Evolutionary conservation across 164 flowering plant genomes (phyloP), one percentile per base, ranked within the genome.

Genomic region (Brasenia schreberi): DNA sequence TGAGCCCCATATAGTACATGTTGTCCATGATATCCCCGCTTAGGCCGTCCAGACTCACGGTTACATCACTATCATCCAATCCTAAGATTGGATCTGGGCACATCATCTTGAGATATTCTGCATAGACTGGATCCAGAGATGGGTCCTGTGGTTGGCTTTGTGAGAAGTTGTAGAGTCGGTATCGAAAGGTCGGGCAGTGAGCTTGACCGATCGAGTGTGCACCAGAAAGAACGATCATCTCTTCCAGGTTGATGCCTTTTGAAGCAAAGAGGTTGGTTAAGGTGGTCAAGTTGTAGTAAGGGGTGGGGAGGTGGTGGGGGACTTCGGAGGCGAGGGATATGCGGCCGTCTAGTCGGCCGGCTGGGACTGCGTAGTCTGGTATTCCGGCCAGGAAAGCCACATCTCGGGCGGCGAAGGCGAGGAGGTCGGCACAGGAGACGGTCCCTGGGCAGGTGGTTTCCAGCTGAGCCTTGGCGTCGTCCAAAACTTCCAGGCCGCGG

Each of bases 381-480:
- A 74, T 59, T 60, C 79, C 74, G 10, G 70, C 58, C 17, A 23
- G 23, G n/a, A 18, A 53, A 1, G 65, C 59, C 10, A 77, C 74
- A 6, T 72, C 80, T 9, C 73, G 68, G 53, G 73, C 56, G n/a
- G 77, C 72, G 18, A 83, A 70, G 5, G 87, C 82, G 19, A 81
- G 72, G 42, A 80, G 76, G 69, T 81, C 85, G 0, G 83, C 85
- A 73, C 83, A 84, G 18, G 86, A 81, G 2, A 82, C 86, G 0
- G 74, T 71, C 33, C 69, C 77, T 7, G 59, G 64, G 70, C 86
- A 82, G 4, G 73, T 68, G 0, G 77, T 70, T 67, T 83, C 87
- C 0, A 83, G 80, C 0, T 44, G 67, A 42, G 81, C 44, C 69
- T 83, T 83, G 39, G 80, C 75, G 67, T 74, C 63, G 68, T 83